Base-by-base conservation (phyloP, 2,329 filamentous ascomycete genomes). In the Phaeoacremonium minimum region DNA sequence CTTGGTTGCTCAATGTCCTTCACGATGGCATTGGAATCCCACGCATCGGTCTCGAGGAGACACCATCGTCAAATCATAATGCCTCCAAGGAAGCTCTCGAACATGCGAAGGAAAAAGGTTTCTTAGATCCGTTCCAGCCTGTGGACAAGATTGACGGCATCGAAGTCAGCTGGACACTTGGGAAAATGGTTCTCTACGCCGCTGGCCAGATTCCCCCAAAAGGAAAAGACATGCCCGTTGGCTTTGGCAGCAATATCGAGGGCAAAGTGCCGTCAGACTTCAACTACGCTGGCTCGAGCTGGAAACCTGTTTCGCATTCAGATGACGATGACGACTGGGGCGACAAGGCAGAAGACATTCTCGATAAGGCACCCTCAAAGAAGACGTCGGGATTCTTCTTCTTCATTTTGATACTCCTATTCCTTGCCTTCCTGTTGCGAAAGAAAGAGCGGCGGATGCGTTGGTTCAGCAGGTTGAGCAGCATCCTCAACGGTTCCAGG, bases 11-110 rank as follows among this genome's bases (percentile, higher is more conserved):
- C 55, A 98, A 94, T 50, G 83, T 98, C 53, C 72, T 98, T 4
- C 91, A 98, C 52, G 87, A 96, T 44, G 93, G 93, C 3, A 96
- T 98, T 46, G 94, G 93, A 1, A 81, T 98, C 35, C 94, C 94
- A 5, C 77, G 90, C 34, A 71, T 93, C 6, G 88, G 87, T 1
- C 63, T 95, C 12, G 91, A 95, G 48, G 67, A 78, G 15, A 69
- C 73, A 0, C 52, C 64, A 5, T 52, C 45, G 7, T n/a, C n/a
- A n/a, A n/a, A n/a, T n/a, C 67, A 71, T 1, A 95, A 95, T 53
- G 75, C 79, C 8, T 89, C 87, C 2, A 83, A 87, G 45, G 80
- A 78, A 32, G 69, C 85, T 0, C 58, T 85, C 5, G 75, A 84
- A 29, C 73, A 78, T 12, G 80, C 80, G 3, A 85, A 88, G 57